These are phyloP conservation scores for Saccharomycopsis sp. DNA, from an alignment of 805 yeast genomes.

Conservation along the genomic window DNA sequence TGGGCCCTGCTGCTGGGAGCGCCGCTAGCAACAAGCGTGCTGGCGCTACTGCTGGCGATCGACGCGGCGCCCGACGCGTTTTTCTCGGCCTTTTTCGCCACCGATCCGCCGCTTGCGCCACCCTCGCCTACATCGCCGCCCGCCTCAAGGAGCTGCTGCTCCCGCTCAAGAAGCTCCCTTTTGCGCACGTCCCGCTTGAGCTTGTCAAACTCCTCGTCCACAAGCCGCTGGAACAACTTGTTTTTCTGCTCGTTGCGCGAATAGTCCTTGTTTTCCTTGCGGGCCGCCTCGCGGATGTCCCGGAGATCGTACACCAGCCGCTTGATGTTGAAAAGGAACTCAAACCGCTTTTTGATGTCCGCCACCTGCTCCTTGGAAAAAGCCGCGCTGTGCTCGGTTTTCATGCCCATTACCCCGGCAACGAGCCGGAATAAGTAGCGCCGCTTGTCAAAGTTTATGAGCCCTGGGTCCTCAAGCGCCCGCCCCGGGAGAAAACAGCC, in stretches of 20 bases:
- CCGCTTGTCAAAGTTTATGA: conserved; percentile 82
- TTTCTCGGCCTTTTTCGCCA: background rate
- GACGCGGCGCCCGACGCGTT: background rate
- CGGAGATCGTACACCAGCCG: conserved; percentile 31
- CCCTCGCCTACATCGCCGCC: too few species aligned
- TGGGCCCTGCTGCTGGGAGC: background rate
- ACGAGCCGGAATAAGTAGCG: conserved; percentile 60
- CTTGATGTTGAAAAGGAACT: conserved; percentile 44
- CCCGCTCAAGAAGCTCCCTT: conserved; percentile 32
- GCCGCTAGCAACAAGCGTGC: background rate
- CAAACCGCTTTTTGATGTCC: conserved; percentile 34
- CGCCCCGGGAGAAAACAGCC: conserved; percentile 74
- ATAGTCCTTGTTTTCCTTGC: conserved; percentile 36
- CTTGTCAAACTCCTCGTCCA: conserved; percentile 46
- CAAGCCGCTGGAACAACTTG: conserved; percentile 39
- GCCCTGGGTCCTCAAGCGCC: conserved; percentile 52
- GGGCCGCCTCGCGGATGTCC: conserved; percentile 36
- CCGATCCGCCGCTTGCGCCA: too few species aligned
- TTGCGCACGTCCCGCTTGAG: conserved; percentile 45
- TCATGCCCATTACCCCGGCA: conserved; percentile 44
- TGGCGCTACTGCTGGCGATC: background rate
- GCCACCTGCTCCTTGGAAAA: conserved; percentile 28
- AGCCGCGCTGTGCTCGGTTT: conserved; percentile 22
- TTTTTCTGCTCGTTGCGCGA: conserved; percentile 30
- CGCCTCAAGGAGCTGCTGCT: too few species aligned